Conservation (phyloP, 305 asterid species). For the Coffea humblotiana region DNA sequence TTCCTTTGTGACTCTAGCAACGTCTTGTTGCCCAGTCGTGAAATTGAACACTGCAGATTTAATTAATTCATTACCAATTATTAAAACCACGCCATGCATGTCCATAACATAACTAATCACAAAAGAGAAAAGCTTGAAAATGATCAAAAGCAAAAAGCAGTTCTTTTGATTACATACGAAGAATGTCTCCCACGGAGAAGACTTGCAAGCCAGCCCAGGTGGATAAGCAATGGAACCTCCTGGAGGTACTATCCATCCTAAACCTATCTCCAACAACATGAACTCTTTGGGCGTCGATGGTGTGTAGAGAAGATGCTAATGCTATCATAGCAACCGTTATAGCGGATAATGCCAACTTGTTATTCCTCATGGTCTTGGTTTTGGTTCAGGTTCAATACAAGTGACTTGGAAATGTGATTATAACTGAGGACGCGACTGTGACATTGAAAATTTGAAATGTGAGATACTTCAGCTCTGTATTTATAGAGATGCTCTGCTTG, state of each 20-base stretch:
- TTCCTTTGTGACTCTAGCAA: constrained; percentile 15
- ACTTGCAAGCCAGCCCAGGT: constrained; percentile 15
- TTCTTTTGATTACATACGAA: not conserved
- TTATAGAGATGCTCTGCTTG: not conserved
- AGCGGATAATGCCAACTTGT: not conserved
- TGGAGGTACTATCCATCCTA: constrained; percentile 29
- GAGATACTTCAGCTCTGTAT: constrained; percentile 1
- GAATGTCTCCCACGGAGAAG: constrained; percentile 13
- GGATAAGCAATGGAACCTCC: constrained; percentile 19
- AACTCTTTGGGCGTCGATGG: constrained; percentile 7
- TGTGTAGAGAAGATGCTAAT: constrained; percentile 6
- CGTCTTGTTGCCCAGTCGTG: constrained; percentile 7
- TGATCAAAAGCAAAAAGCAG: not conserved
- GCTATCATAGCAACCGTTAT: not conserved
- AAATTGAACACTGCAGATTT: constrained; percentile 14
- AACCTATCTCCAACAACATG: constrained; percentile 41
- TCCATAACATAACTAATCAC: not conserved
- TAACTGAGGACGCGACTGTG: not conserved
- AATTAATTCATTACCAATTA: not conserved
- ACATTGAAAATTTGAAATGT: not conserved
- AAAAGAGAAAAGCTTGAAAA: not conserved
- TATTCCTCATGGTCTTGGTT: not conserved
- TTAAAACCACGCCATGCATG: not conserved
- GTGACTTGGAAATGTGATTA: not conserved
- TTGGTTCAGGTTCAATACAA: not conserved